phyloP scores from a whole-genome alignment of 495 filamentous ascomycete genomes.

The Xylaria bambusicola region DNA sequence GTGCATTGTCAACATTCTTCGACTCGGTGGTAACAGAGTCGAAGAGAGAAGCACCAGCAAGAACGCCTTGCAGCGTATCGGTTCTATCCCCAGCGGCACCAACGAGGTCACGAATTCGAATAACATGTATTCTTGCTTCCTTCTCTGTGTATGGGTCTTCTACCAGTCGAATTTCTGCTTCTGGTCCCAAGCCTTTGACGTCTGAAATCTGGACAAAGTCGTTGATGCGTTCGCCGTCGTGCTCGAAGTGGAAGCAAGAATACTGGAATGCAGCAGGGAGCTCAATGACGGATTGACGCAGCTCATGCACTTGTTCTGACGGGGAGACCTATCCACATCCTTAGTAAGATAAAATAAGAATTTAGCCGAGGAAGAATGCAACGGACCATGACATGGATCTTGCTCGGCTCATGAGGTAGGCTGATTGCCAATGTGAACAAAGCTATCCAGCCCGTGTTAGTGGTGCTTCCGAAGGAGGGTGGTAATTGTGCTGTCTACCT shows the following conservation, averaged over 20 bases:
- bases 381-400: conserved; percentile 82
- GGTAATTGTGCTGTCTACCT: conserved; percentile 20
- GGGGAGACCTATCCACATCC: conserved; percentile 70
- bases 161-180: conserved; percentile 76
- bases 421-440: conserved; percentile 81
- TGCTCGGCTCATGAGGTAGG: conserved; percentile 76
- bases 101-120: conserved; percentile 87
- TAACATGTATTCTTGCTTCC: conserved; percentile 91
- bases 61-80: conserved; percentile 83
- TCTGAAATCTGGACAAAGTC: conserved; percentile 95
- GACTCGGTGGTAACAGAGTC: conserved; percentile 64
- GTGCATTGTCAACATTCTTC: conserved; percentile 53
- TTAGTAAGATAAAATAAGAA: conserved; percentile 27
- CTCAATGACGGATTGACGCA: conserved; percentile 95
- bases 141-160: conserved; percentile 99
- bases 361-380: conserved; percentile 21
- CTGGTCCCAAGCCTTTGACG: conserved; percentile 71
- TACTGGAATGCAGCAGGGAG: conserved; percentile 92
- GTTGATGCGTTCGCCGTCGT: conserved; percentile 81
- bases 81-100: conserved; percentile 86
- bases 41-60: conserved; percentile 84
- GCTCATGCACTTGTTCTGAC: conserved; percentile 95
- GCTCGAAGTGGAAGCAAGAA: conserved; percentile 97
- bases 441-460: conserved; percentile 26
- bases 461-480: background rate